Base-by-base conservation (phyloP, 768 basidiomycete species). In the Rhodotorula taiwanensis region DNA sequence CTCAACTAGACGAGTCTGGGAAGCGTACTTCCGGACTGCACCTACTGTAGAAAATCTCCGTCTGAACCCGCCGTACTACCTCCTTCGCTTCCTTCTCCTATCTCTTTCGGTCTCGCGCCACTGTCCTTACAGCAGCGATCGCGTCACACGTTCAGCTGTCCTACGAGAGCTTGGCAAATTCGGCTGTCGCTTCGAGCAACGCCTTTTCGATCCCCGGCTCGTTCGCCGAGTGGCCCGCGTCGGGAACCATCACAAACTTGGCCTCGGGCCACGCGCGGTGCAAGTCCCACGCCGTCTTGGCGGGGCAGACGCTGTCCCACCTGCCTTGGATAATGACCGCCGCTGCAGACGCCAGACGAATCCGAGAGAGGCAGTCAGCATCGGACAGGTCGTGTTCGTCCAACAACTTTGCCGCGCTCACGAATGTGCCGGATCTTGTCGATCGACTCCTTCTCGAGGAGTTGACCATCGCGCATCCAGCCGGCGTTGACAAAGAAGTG, bases 241-340 rank as follows among this genome's bases (percentile, higher is more conserved):
- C 87, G 21, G 63, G 57, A 5, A 71, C 51, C 21, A 67, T 23
- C 42, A 64, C 82, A 42, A 76, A 89, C 45, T 69, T 44, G 4
- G 63, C 67, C 31, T 71, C 70, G 14, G 62, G 66, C 48, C 54
- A 70, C 7, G n/a, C 67, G 43, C 65, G 65, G 60, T 69, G 69
- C 8, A 73, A 42, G 28, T 71, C 71, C 59, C 61, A 70, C 10
- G 73, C 73, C 11, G 71, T 73, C 49, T 43, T 70, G 15, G 55
- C 86, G 15, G 90, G 88, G 73, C 91, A 95, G 51, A 95, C 82
- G 20, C 88, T 83, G 70, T 93, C 91, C 71, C 93, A 93, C 4
- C 50, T 36, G 33, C 89, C 89, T 78, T 92, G 89, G 7, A 91
- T 81, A 69, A 95, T 90, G 13, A 41, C 33, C 4, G 64, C 55